Evolutionary conservation across 345 rosid genomes (phyloP).

Genomic region (Pistacia vera): DNA sequence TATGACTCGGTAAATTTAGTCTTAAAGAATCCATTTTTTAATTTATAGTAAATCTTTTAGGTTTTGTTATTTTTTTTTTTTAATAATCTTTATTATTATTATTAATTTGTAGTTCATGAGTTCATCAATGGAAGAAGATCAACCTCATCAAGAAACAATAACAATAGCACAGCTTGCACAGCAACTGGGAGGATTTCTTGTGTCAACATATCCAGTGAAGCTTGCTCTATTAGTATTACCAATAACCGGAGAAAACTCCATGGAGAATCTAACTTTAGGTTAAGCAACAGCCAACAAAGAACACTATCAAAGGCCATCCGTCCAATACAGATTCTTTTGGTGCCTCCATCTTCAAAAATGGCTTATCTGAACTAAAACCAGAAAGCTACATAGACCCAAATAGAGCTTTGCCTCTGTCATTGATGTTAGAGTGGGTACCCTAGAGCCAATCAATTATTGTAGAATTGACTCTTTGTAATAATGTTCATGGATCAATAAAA

Average conservation of each 20-base stretch:
- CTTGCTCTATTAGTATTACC: constrained; percentile 23
- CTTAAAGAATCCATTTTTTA: neutral
- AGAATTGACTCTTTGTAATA: too few relatives aligned
- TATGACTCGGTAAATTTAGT: constrained; percentile 38
- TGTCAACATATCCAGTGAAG: constrained; percentile 35
- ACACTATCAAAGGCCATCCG: constrained; percentile 39
- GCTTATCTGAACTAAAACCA: constrained; percentile 60
- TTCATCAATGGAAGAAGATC: constrained; percentile 47
- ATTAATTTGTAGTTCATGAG: constrained; percentile 32
- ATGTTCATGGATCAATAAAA: too few relatives aligned
- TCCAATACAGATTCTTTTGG: constrained; percentile 52
- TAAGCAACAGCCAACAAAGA: constrained; percentile 9
- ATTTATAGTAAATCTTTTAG: neutral
- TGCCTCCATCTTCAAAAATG: constrained; percentile 69
- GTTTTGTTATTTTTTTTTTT: too few relatives aligned
- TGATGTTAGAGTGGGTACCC: too few relatives aligned
- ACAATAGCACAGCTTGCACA: constrained; percentile 13
- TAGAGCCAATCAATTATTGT: too few relatives aligned
- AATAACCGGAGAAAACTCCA: constrained; percentile 22
- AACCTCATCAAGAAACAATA: constrained; percentile 25
- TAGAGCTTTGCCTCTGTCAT: constrained; percentile 14
- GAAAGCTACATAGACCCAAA: constrained; percentile 18
- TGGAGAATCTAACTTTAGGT: constrained; percentile 38
- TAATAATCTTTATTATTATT: neutral
- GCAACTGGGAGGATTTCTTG: constrained; percentile 30